Base-by-base conservation (phyloP, 1,139 yeast genomes). In the Nakaseomyces kungkrabaensis region DNA sequence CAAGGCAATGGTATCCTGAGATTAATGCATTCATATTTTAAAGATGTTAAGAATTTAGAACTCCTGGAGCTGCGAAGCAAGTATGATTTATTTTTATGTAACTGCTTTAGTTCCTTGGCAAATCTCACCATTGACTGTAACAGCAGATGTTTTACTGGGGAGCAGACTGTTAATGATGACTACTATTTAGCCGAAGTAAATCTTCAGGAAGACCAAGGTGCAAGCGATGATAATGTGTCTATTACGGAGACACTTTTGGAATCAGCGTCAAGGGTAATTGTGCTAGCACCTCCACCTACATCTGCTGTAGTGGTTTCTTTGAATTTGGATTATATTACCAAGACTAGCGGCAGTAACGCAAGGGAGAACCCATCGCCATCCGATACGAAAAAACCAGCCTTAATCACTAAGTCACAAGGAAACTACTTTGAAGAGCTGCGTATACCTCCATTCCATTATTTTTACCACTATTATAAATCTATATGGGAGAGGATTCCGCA, bases 71-170 rank as follows among this genome's bases (percentile, higher is more conserved):
- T 79, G 11, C 61, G 63, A 27, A 68, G 75, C 17, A 72, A 71
- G 29, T 68, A 63, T 32, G 82, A 78, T 55, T 66, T 80, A 43
- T 71, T 81, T 2, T 57, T 77, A 36, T 75, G 77, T 45, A 80
- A 76, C 58, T 74, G 71, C 51, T 70, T 79, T 48, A 59, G 64
- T 1, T 59, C 66, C 4, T 57, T 79, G 40, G 62, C 58, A 22
- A 60, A 63, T 22, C 45, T 70, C 11, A 60, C 70, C 4, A 61
- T 80, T 25, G 84, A 79, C 56, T 60, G 79, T 46, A 68, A 69
- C 49, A 78, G 83, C 22, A 66, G 65, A 32, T 70, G 79, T 7
- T 79, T 80, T 53, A 74, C 52, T 2, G 50, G 54, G 29, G 59
- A 60, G 43, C 42, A 47, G 17, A 47, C 58, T 9, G 65, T 60